Conservation (phyloP, 345 rosid species). For the Zanthoxylum bungeanum region DNA sequence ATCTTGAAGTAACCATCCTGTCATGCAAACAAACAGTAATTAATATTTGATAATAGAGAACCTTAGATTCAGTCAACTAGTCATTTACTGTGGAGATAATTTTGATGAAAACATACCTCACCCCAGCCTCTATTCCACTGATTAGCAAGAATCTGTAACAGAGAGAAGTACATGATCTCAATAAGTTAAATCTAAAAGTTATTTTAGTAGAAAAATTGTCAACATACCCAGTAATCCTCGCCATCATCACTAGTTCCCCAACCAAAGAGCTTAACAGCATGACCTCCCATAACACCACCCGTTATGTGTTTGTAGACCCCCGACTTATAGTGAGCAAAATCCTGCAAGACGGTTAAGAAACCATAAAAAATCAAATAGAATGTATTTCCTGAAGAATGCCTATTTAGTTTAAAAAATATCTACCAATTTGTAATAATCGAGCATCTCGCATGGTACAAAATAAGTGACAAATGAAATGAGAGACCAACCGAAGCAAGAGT, state of each 20-base stretch:
- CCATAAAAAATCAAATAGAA: conserved; percentile 5
- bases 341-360: conserved; percentile 39
- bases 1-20: conserved; percentile 97
- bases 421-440: background rate
- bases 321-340: conserved; percentile 89
- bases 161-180: conserved; percentile 4
- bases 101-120: conserved; percentile 52
- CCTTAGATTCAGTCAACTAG: background rate
- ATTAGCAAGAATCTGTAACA: conserved; percentile 82
- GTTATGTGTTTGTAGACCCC: conserved; percentile 89
- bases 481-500: background rate
- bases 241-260: conserved; percentile 93
- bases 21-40: conserved; percentile 1
- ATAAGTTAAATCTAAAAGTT: background rate
- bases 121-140: conserved; percentile 98
- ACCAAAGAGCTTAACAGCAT: conserved; percentile 92
- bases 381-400: background rate
- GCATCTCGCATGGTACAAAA: background rate
- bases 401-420: background rate
- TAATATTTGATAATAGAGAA: background rate
- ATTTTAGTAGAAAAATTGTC: background rate
- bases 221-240: conserved; percentile 87
- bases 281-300: conserved; percentile 77
- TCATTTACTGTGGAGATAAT: background rate
- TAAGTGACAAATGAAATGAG: background rate